Percentiles rank a stretch among this genome's conserved stretches.
Evolutionary conservation across 2,329 filamentous ascomycete genomes (phyloP).

Genomic region (Phialocephala subalpina): DNA sequence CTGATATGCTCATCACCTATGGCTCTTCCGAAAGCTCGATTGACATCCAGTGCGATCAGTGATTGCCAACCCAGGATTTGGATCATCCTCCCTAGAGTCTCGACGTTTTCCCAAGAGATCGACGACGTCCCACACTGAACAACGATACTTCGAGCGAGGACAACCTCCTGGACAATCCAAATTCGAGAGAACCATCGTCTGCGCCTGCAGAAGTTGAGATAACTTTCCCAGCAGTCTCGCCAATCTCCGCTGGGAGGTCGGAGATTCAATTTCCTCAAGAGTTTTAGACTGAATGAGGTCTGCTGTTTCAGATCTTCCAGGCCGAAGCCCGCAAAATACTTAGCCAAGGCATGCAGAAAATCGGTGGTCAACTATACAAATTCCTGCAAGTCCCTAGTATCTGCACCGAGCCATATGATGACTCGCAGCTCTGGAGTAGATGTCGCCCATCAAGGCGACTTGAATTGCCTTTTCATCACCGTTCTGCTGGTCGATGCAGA

Average conservation of each 20-base stretch:
- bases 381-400: not conserved
- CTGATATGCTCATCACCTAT: not conserved
- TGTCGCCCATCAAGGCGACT: slow-evolving; percentile 9
- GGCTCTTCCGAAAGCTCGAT: not conserved
- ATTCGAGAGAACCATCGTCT: not conserved
- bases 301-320: not conserved
- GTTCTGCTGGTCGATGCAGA: slow-evolving; percentile 6
- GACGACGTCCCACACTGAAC: not conserved
- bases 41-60: not conserved
- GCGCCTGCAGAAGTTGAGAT: slow-evolving; percentile 5
- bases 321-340: not conserved
- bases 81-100: not conserved
- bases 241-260: not conserved
- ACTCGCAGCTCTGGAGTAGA: slow-evolving; percentile 6
- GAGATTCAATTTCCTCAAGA: not conserved
- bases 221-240: not conserved
- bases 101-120: not conserved
- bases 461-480: not conserved
- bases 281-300: not conserved
- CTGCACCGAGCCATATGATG: not conserved
- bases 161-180: slow-evolving; percentile 1
- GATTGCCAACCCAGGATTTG: not conserved
- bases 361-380: not conserved
- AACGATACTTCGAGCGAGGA: not conserved
- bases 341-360: not conserved